These are phyloP conservation scores for Cladosporium sp. DNA, from an alignment of 2,329 filamentous ascomycete genomes.

Conservation along the genomic window DNA sequence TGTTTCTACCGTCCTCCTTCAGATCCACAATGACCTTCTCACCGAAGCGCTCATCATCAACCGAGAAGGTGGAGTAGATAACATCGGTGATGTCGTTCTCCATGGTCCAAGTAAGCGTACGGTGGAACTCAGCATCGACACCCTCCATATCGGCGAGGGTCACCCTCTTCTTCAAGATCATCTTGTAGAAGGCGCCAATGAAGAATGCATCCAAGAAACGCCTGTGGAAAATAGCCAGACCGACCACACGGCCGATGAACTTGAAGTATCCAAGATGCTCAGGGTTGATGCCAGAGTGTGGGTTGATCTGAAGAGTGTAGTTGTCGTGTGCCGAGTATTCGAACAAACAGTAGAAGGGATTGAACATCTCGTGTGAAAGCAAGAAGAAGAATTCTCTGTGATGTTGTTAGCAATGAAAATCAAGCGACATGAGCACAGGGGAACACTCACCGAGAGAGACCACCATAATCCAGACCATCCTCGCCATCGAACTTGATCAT, in stretches of 20 bases:
- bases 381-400: conserved; percentile 96
- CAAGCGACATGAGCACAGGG: too few relatives aligned
- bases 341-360: conserved; percentile 98
- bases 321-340: conserved; percentile 99
- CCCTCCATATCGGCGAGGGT: conserved; percentile 95
- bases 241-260: conserved; percentile 96
- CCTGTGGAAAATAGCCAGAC: conserved; percentile 94
- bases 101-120: conserved; percentile 94
- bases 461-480: conserved; percentile 95
- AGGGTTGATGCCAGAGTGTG: conserved; percentile 97
- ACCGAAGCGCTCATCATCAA: conserved; percentile 95
- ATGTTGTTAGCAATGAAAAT: conserved; percentile 30
- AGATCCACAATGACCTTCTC: conserved; percentile 92
- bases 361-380: conserved; percentile 99
- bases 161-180: conserved; percentile 93
- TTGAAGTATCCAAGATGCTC: conserved; percentile 99
- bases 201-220: conserved; percentile 98
- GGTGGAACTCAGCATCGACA: conserved; percentile 95
- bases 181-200: conserved; percentile 98
- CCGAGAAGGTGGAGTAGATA: conserved; percentile 91
- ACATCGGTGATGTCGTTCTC: conserved; percentile 97
- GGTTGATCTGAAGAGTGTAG: conserved; percentile 99
- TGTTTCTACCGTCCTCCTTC: conserved; percentile 82
- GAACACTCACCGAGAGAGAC: conserved; percentile 67
- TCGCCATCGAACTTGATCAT: conserved; percentile 99